A percentile compares a stretch with the other conserved stretches of the same genome.
phyloP scores from a whole-genome alignment of 352 stramenopile species.

The Pythium guiyangense region DNA sequence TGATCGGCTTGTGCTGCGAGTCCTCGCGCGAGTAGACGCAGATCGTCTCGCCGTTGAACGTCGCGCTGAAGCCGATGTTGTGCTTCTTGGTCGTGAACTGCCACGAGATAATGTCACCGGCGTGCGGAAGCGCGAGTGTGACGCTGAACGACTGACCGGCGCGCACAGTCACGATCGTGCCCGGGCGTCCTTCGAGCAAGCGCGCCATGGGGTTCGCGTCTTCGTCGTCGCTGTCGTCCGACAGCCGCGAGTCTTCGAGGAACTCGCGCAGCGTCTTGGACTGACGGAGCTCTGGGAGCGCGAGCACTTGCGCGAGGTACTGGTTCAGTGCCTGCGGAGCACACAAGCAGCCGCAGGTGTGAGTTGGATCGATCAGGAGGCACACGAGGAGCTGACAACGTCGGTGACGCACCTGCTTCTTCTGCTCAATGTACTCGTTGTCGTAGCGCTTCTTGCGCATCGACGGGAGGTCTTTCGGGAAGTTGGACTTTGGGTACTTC shows the following conservation, averaged over 20 bases:
- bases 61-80: constrained; percentile 78
- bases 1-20: constrained; percentile 52
- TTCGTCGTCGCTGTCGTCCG: constrained; percentile 57
- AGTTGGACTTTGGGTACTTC: constrained; percentile 67
- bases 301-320: constrained; percentile 51
- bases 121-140: constrained; percentile 32
- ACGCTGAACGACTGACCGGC: constrained; percentile 70
- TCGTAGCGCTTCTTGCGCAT: constrained; percentile 74
- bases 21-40: constrained; percentile 67
- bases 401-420: constrained; percentile 24
- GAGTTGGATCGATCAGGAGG: not conserved
- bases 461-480: constrained; percentile 51
- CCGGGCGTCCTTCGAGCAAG: constrained; percentile 48
- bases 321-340: constrained; percentile 37
- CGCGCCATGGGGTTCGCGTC: constrained; percentile 28
- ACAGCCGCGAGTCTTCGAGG: constrained; percentile 43
- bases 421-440: constrained; percentile 76
- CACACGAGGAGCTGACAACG: not conserved
- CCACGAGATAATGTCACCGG: constrained; percentile 52
- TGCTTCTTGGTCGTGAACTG: constrained; percentile 80
- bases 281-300: constrained; percentile 44
- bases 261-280: constrained; percentile 58
- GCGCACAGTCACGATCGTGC: constrained; percentile 60
- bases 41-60: constrained; percentile 55
- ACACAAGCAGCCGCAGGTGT: too few relatives aligned